Percentiles rank a stretch among this genome's conserved stretches.
Evolutionary conservation across 441 rosid genomes (phyloP).

Genomic region (Pelargonium australe): DNA sequence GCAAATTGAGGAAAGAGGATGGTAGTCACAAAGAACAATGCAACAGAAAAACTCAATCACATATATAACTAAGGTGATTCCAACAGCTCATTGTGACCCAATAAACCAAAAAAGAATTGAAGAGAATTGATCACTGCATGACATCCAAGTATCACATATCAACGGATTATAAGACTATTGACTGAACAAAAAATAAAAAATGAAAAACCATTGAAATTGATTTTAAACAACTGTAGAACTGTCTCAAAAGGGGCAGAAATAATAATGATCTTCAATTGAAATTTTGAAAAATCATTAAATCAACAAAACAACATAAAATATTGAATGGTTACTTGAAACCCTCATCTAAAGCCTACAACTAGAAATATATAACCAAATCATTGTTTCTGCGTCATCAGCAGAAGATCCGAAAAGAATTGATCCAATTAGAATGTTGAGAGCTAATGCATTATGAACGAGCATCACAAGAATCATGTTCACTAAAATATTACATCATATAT

Average conservation of each 20-base stretch:
- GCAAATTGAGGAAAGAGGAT: not conserved
- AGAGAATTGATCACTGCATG: not conserved
- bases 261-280: not conserved
- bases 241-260: not conserved
- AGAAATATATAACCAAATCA: not conserved
- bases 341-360: not conserved
- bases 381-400: not conserved
- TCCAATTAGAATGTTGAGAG: not conserved
- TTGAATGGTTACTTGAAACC: not conserved
- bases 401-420: no score
- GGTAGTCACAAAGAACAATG: not conserved
- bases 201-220: not conserved
- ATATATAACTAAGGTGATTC: not conserved
- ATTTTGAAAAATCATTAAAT: not conserved
- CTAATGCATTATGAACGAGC: not conserved
- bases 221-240: not conserved
- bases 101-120: not conserved
- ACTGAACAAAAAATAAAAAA: not conserved
- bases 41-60: not conserved
- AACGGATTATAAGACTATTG: not conserved
- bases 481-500: slow-evolving; percentile 1
- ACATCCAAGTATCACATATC: not conserved
- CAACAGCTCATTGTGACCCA: not conserved
- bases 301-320: not conserved
- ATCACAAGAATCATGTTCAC: not conserved